Evolutionary conservation across 345 rosid genomes (phyloP).

Genomic region (Eucalyptus viminalis): DNA sequence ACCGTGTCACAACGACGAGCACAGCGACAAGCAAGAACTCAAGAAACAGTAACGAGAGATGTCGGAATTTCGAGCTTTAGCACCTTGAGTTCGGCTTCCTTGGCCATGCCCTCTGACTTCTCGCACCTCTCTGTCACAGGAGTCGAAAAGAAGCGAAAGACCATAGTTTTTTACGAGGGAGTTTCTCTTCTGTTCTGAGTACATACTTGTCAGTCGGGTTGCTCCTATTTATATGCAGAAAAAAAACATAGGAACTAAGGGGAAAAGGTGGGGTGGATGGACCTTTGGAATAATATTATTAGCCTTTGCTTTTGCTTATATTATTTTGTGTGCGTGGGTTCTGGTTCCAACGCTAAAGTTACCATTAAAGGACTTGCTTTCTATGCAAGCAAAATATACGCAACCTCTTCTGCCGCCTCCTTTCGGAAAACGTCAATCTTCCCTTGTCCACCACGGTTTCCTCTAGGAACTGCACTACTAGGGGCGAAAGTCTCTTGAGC

Average conservation of each 20-base stretch:
- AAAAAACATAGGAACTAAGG: not conserved
- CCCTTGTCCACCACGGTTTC: not conserved
- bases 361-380: constrained; percentile 11
- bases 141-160: not conserved
- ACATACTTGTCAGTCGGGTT: not conserved
- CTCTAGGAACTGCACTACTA: not conserved
- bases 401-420: not conserved
- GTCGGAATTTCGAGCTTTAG: not conserved
- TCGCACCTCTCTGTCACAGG: not conserved
- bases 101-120: constrained; percentile 16
- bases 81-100: constrained; percentile 34
- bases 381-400: not conserved
- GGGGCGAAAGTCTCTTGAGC: not conserved
- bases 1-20: not conserved
- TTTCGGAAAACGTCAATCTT: not conserved
- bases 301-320: constrained; percentile 17
- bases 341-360: constrained; percentile 27
- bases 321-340: not conserved
- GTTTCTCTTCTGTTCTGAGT: not conserved
- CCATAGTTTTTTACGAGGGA: not conserved
- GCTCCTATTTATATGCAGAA: constrained; percentile 19
- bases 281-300: not conserved
- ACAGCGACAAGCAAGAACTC: not conserved
- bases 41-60: not conserved
- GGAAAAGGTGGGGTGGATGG: not conserved